Conservation (phyloP, 306 rosid genomes). For the Cucumis cinereus region DNA sequence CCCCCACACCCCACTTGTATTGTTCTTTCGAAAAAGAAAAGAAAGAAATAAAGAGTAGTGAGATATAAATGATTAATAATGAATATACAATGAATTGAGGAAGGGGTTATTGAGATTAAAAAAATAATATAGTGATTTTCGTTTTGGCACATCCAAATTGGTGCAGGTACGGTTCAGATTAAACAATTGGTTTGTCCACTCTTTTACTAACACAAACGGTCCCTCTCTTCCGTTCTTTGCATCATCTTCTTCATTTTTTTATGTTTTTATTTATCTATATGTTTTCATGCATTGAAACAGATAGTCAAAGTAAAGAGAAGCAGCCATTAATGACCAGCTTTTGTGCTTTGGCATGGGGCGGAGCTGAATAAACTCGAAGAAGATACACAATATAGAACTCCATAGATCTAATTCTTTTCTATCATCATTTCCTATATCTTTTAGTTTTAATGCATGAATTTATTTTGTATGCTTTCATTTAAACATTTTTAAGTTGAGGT, state of each 20-base stretch:
- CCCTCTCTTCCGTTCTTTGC: neutral
- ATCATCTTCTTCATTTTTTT: neutral
- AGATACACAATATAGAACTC: too few relatives aligned
- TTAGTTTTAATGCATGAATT: too few relatives aligned
- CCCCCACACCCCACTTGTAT: constrained; percentile 6
- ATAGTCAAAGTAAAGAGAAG: neutral
- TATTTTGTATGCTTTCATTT: too few relatives aligned
- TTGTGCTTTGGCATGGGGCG: neutral
- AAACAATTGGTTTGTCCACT: constrained; percentile 6
- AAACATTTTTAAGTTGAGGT: too few relatives aligned
- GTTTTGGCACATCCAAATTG: neutral
- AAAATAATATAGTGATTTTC: neutral
- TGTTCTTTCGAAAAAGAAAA: neutral
- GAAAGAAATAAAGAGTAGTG: too few relatives aligned
- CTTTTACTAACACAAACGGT: neutral
- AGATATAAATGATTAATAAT: neutral
- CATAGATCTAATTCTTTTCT: too few relatives aligned
- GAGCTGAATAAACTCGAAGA: too few relatives aligned
- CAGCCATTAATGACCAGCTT: neutral
- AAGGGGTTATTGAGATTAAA: neutral
- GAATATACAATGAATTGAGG: neutral
- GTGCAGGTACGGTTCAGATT: neutral
- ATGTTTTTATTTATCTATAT: too few relatives aligned
- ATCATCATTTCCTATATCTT: too few relatives aligned
- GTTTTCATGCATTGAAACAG: neutral